Evolutionary conservation across 805 yeast genomes (phyloP).

Genomic region (Jamesozyma piceae): DNA sequence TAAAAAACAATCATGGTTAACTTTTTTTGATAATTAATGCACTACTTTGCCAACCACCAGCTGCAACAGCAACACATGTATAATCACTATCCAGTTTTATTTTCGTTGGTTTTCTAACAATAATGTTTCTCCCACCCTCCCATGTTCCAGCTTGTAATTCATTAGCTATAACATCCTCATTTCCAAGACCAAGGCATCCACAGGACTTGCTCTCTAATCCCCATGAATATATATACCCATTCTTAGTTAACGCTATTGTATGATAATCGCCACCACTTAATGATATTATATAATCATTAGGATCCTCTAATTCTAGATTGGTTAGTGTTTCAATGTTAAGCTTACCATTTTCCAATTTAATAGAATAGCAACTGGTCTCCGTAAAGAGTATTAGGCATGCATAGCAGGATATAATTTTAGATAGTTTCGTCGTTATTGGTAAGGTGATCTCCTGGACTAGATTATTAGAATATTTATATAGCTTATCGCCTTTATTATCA

Average conservation of each 20-base stretch:
- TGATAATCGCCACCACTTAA: slow-evolving; percentile 69
- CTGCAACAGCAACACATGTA: slow-evolving; percentile 50
- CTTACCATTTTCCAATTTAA: slow-evolving; percentile 14
- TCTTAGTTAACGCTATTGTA: slow-evolving; percentile 46
- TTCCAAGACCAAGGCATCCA: slow-evolving; percentile 67
- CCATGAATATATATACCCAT: slow-evolving; percentile 56
- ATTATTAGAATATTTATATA: slow-evolving; percentile 27
- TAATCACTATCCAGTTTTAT: slow-evolving; percentile 33
- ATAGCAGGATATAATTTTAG: slow-evolving; percentile 48
- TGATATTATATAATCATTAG: slow-evolving; percentile 40
- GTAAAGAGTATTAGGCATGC: slow-evolving; percentile 48
- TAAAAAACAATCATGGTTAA: too few species aligned
- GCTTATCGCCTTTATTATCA: slow-evolving; percentile 35
- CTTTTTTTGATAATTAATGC: slow-evolving; percentile 41
- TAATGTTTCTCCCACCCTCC: slow-evolving; percentile 24
- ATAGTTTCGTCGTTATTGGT: slow-evolving; percentile 31
- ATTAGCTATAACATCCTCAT: slow-evolving; percentile 15
- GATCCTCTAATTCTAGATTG: slow-evolving; percentile 23
- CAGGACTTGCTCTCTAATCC: slow-evolving; percentile 53
- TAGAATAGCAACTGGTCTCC: slow-evolving; percentile 34
- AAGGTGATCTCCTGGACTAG: slow-evolving; percentile 7
- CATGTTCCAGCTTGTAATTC: slow-evolving; percentile 23
- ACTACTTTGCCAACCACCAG: slow-evolving; percentile 76
- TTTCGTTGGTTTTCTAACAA: slow-evolving; percentile 37
- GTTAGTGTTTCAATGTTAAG: slow-evolving; percentile 9